These are phyloP conservation scores for Kandelia obovata DNA, from an alignment of 345 rosid species.

Conservation along the genomic window DNA sequence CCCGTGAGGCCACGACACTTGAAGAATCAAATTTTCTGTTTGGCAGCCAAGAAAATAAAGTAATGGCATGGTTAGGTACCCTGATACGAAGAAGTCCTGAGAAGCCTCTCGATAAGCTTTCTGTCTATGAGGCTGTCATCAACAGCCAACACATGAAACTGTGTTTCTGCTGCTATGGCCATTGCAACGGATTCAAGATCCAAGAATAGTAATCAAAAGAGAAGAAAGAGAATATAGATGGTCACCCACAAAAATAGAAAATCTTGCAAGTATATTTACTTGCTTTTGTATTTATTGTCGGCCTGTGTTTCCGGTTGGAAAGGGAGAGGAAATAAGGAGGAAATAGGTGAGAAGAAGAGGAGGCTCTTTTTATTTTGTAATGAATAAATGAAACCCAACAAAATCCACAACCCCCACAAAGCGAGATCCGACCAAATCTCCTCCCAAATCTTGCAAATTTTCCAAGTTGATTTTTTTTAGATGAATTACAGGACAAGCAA, in stretches of 20 bases:
- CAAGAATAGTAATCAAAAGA: neutral
- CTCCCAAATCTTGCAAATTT: conserved; percentile 44
- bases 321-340: neutral
- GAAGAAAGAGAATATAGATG: neutral
- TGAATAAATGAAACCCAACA: conserved; percentile 31
- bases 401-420: conserved; percentile 38
- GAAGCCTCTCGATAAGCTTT: conserved; percentile 46
- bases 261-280: neutral
- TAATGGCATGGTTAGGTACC: conserved; percentile 15
- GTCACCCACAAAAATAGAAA: neutral
- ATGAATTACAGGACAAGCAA: conserved; percentile 52
- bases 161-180: conserved; percentile 47
- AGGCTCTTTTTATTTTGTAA: conserved; percentile 3
- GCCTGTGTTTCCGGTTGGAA: neutral
- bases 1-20: neutral
- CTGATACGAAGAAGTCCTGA: conserved; percentile 47
- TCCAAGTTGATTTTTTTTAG: conserved; percentile 33
- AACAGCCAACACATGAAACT: conserved; percentile 47
- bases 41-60: neutral
- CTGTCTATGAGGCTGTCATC: conserved; percentile 49
- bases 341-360: neutral
- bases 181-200: conserved; percentile 31
- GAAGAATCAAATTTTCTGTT: neutral
- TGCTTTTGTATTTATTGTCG: neutral
- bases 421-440: conserved; percentile 54